phyloP scores from a whole-genome alignment of 2,329 filamentous ascomycete species.

The Pyrenophora tritici-repentis region DNA sequence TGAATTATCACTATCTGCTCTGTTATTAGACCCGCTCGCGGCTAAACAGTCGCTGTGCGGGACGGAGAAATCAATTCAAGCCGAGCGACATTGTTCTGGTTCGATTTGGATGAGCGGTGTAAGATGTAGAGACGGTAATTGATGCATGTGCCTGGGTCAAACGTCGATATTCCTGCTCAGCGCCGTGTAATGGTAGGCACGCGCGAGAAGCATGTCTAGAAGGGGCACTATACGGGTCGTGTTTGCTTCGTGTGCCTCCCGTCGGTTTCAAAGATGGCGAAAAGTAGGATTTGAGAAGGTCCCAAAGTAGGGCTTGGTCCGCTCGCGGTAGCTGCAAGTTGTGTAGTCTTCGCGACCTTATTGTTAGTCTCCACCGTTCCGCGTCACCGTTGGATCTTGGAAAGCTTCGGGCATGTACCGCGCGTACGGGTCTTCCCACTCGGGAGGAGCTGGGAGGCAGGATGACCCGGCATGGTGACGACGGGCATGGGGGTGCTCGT shows the following conservation, averaged over 20 bases:
- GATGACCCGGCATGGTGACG: too few relatives aligned
- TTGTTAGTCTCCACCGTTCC: constrained; percentile 4
- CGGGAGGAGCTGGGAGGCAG: background rate
- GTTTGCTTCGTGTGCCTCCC: background rate
- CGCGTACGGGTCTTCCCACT: constrained; percentile 4
- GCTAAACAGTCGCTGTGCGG: constrained; percentile 8
- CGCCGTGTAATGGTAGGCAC: too few relatives aligned
- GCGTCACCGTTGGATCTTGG: constrained; percentile 12
- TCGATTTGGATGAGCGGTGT: constrained; percentile 5
- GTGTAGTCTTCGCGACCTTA: constrained; percentile 1
- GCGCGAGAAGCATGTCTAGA: background rate
- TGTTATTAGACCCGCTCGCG: constrained; percentile 1
- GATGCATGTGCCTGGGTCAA: too few relatives aligned
- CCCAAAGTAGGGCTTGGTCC: constrained; percentile 3
- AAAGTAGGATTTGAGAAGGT: constrained; percentile 1
- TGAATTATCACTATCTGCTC: background rate
- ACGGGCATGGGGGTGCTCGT: too few relatives aligned
- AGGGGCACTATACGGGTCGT: background rate
- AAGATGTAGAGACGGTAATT: background rate
- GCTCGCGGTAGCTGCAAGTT: background rate
- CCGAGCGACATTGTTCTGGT: background rate
- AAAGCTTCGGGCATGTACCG: background rate
- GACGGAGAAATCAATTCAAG: background rate
- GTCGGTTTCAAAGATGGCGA: constrained; percentile 3
- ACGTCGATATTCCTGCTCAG: too few relatives aligned